Conservation (phyloP, 306 rosid species). For the Abrus pulchellus region DNA sequence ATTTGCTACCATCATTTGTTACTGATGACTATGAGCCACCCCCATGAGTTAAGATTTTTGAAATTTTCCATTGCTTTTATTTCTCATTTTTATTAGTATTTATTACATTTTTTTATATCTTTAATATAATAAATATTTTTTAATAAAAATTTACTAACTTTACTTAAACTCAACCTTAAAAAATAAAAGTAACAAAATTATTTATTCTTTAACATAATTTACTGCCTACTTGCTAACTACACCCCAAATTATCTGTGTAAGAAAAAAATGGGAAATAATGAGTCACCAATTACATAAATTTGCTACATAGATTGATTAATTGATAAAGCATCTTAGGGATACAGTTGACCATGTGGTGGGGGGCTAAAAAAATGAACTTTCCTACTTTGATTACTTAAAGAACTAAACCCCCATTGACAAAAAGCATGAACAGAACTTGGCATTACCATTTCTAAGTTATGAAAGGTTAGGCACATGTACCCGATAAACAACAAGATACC, state of each 20-base stretch:
- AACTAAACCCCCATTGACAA: neutral
- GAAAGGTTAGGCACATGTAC: conserved; percentile 28
- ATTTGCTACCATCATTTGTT: too few relatives aligned
- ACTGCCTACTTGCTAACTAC: too few relatives aligned
- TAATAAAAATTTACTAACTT: too few relatives aligned
- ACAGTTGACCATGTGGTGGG: conserved; percentile 19
- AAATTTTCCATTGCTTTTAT: too few relatives aligned
- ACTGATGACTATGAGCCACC: too few relatives aligned
- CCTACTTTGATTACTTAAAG: conserved; percentile 10
- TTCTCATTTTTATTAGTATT: too few relatives aligned
- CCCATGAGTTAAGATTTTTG: too few relatives aligned
- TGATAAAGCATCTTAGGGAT: neutral
- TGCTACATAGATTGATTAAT: neutral
- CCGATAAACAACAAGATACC: neutral
- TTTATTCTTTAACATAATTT: too few relatives aligned
- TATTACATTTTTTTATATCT: too few relatives aligned
- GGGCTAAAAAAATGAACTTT: neutral
- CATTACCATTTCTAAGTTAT: conserved; percentile 11
- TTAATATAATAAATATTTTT: too few relatives aligned
- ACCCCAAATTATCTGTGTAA: neutral
- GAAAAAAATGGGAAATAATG: neutral
- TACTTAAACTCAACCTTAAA: too few relatives aligned
- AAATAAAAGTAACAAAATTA: too few relatives aligned
- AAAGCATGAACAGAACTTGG: neutral
- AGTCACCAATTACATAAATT: neutral